Conservation (phyloP, 768 basidiomycete species). For the Phanerochaete carnosa region DNA sequence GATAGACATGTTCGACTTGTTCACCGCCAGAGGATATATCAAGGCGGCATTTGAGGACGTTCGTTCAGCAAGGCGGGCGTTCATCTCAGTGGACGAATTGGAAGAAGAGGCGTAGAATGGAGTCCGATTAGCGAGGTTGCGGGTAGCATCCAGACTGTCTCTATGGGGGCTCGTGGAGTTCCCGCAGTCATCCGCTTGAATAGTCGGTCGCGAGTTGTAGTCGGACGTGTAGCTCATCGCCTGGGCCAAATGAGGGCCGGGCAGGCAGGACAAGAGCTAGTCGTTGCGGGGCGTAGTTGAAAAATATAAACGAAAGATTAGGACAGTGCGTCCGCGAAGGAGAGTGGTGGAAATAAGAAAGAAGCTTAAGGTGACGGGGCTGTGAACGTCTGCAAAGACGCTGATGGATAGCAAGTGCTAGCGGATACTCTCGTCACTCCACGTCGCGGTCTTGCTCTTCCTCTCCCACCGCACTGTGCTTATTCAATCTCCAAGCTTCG, state of each 20-base stretch:
- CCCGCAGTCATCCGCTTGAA: conserved; percentile 13
- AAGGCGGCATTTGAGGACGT: conserved; percentile 33
- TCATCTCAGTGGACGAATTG: conserved; percentile 20
- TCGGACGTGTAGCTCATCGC: conserved; percentile 1
- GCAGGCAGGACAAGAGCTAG: not conserved
- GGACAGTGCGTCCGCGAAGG: not conserved
- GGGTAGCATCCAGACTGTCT: conserved; percentile 6
- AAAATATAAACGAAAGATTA: not conserved
- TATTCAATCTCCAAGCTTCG: too few relatives aligned
- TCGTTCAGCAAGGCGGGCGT: conserved; percentile 12
- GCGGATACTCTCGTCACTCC: too few relatives aligned
- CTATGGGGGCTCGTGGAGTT: conserved; percentile 4
- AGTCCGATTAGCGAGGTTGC: conserved; percentile 13
- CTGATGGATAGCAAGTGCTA: conserved; percentile 1
- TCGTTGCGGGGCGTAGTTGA: not conserved
- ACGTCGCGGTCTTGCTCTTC: too few relatives aligned
- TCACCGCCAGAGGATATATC: conserved; percentile 27
- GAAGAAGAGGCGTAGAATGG: conserved; percentile 21
- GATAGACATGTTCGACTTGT: conserved; percentile 17
- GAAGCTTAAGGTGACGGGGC: conserved; percentile 16
- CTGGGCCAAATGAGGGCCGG: not conserved
- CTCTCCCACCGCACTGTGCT: too few relatives aligned
- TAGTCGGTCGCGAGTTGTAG: conserved; percentile 8
- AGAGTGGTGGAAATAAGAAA: conserved; percentile 9
- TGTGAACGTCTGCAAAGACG: conserved; percentile 4